Percentiles rank a stretch among this genome's conserved stretches.
These are phyloP conservation scores for Cyclanthera cordifolia DNA, from an alignment of 306 rosid species.

Conservation along the genomic window DNA sequence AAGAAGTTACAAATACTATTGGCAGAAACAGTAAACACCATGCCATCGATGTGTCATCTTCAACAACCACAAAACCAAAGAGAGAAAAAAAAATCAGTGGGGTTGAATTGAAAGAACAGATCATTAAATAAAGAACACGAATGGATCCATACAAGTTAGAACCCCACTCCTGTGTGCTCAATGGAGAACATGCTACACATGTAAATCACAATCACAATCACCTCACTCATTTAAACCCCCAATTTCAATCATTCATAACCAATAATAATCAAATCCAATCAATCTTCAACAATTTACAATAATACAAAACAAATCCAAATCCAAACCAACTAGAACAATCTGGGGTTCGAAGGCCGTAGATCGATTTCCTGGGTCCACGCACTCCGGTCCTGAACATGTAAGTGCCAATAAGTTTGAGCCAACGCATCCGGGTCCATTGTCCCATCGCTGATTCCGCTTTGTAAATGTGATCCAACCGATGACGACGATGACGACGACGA, in stretches of 20 bases:
- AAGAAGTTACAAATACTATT: too few relatives aligned
- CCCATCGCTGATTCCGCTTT: conserved; percentile 19
- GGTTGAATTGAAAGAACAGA: not conserved
- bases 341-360: conserved; percentile 47
- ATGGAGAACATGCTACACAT: too few relatives aligned
- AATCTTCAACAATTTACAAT: too few relatives aligned
- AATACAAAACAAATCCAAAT: not conserved
- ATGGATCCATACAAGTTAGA: not conserved
- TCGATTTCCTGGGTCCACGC: conserved; percentile 97
- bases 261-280: too few relatives aligned
- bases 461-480: conserved; percentile 25
- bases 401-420: conserved; percentile 91
- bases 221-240: too few relatives aligned
- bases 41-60: not conserved
- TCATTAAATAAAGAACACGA: conserved; percentile 7
- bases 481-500: not conserved
- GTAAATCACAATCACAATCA: too few relatives aligned
- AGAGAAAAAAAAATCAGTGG: not conserved
- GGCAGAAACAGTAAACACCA: not conserved
- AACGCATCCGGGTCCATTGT: conserved; percentile 68
- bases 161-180: too few relatives aligned
- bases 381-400: conserved; percentile 64
- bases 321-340: conserved; percentile 27
- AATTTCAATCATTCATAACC: too few relatives aligned
- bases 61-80: not conserved